Evolutionary conservation across 225 moss, liverwort and hornwort species (phyloP).

Genomic region (Polytrichum formosum): DNA sequence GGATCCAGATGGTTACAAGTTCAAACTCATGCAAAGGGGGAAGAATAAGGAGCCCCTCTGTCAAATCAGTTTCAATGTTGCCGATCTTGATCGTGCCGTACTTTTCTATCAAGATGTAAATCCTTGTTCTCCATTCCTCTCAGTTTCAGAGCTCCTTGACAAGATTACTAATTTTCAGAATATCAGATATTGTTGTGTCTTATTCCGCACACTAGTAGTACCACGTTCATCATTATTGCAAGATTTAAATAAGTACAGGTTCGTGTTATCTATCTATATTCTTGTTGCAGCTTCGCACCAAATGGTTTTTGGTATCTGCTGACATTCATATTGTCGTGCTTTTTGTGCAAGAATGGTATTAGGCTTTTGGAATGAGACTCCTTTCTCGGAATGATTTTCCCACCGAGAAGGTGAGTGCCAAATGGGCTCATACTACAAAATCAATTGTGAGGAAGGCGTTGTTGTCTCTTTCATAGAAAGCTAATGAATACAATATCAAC

Average conservation of each 20-base stretch:
- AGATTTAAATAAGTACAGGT: background rate
- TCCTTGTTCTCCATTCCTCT: background rate
- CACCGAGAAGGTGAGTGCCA: constrained; percentile 1
- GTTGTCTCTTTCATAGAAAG: background rate
- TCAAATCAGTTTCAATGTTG: constrained; percentile 30
- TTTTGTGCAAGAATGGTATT: background rate
- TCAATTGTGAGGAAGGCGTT: background rate
- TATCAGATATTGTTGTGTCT: background rate
- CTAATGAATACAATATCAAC: background rate
- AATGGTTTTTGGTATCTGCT: background rate
- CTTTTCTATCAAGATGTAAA: constrained; percentile 50
- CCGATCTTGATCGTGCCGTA: constrained; percentile 33
- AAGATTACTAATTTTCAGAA: too few relatives aligned
- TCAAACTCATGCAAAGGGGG: constrained; percentile 35
- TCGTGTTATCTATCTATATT: background rate
- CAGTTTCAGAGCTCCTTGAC: background rate
- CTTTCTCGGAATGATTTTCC: background rate
- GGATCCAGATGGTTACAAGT: constrained; percentile 46
- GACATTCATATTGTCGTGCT: background rate
- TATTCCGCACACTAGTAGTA: background rate
- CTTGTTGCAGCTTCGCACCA: background rate
- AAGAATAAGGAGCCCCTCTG: constrained; percentile 19
- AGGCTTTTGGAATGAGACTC: constrained; percentile 4
- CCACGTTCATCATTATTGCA: background rate
- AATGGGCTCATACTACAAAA: background rate